These are phyloP conservation scores for Bruguiera gymnorhiza DNA, from an alignment of 345 rosid species.

Conservation along the genomic window DNA sequence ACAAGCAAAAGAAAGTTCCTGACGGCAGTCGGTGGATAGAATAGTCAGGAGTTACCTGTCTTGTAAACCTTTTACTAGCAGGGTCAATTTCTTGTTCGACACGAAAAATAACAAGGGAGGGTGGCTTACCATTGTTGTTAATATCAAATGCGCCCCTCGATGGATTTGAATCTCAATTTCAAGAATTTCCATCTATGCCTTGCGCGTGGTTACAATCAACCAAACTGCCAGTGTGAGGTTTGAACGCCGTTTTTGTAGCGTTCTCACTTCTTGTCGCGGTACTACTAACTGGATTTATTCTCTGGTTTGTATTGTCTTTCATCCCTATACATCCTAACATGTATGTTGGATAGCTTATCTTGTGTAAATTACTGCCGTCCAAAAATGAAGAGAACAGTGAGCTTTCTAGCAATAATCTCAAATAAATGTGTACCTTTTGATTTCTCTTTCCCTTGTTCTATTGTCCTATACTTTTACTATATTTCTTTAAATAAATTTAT, in stretches of 20 bases:
- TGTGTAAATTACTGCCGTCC: too few relatives aligned
- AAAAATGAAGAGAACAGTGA: too few relatives aligned
- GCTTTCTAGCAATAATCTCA: too few relatives aligned
- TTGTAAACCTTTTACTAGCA: background rate
- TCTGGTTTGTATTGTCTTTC: too few relatives aligned
- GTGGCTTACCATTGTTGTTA: conserved; percentile 10
- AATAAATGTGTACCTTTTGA: too few relatives aligned
- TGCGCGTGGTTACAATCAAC: conserved; percentile 4
- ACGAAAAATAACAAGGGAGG: background rate
- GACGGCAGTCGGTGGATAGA: conserved; percentile 39
- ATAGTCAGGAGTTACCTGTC: background rate
- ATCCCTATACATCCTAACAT: too few relatives aligned
- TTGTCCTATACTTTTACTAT: too few relatives aligned
- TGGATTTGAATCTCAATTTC: conserved; percentile 3
- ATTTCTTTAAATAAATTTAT: too few relatives aligned
- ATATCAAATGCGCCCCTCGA: conserved; percentile 5
- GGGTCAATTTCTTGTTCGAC: background rate
- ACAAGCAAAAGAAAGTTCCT: conserved; percentile 55
- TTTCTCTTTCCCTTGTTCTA: too few relatives aligned
- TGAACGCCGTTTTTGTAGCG: background rate
- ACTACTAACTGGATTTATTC: background rate
- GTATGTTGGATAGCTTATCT: too few relatives aligned
- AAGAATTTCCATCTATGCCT: conserved; percentile 15
- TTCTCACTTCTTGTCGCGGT: too few relatives aligned
- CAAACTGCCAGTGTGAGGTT: background rate